phyloP scores from a whole-genome alignment of 148 eudicot genomes.

The Persicaria maculosa region DNA sequence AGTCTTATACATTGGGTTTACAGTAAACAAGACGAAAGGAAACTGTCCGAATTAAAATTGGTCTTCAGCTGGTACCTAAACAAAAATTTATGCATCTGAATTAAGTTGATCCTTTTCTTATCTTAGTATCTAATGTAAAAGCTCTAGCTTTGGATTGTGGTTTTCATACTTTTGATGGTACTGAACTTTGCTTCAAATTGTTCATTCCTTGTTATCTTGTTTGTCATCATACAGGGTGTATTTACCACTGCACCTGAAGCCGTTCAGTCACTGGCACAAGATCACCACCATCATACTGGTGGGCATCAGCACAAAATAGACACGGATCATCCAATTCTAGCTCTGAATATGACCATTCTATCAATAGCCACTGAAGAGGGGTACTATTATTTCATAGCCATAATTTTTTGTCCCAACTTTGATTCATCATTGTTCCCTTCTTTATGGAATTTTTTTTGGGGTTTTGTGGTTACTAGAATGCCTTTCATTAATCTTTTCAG shows the following conservation, averaged over 20 bases:
- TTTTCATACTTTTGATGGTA: neutral
- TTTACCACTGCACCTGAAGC: conserved; percentile 53
- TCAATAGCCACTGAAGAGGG: conserved; percentile 88
- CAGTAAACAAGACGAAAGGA: neutral
- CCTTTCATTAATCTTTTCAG: neutral
- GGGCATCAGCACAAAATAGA: conserved; percentile 78
- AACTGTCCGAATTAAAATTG: neutral
- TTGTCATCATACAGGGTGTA: conserved; percentile 40
- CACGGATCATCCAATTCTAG: conserved; percentile 85
- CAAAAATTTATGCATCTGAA: neutral
- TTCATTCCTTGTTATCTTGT: neutral
- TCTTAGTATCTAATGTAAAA: neutral
- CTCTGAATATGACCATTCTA: conserved; percentile 67
- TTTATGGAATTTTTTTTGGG: neutral
- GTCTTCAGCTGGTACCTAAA: neutral
- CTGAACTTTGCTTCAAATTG: neutral
- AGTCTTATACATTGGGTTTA: neutral
- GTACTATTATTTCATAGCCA: conserved; percentile 26
- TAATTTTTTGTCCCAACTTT: neutral
- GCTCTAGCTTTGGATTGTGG: neutral
- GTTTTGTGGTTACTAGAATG: neutral
- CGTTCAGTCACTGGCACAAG: conserved; percentile 44
- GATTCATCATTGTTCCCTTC: neutral
- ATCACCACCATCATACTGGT: conserved; percentile 38
- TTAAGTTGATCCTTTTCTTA: neutral